A percentile compares a stretch with the other conserved stretches of the same genome.
Conservation (phyloP, 2,329 filamentous ascomycete genomes). For the Aspergillus brunneoviolaceus region DNA sequence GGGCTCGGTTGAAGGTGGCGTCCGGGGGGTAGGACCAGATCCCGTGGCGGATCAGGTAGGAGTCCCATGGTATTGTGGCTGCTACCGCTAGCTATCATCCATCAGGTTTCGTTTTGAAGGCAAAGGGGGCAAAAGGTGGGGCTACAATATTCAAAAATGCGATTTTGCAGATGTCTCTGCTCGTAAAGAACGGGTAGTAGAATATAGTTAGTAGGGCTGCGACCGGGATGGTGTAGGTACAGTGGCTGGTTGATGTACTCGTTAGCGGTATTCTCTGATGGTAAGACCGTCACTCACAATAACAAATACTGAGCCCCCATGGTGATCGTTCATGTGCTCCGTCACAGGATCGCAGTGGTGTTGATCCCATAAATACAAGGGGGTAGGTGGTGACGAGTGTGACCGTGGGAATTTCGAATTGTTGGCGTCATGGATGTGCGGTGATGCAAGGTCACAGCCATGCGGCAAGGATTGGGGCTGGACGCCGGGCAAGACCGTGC, state of each 20-base stretch:
- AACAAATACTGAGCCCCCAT: constrained; percentile 11
- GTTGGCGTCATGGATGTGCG: neutral
- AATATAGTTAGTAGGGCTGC: constrained; percentile 59
- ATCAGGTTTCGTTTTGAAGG: neutral
- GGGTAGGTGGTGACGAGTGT: neutral
- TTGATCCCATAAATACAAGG: neutral
- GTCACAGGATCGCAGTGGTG: no score
- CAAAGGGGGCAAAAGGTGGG: no score
- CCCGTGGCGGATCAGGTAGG: constrained; percentile 65
- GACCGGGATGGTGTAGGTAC: constrained; percentile 66
- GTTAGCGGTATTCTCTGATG: neutral
- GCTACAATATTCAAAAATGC: constrained; percentile 55
- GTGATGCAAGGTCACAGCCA: neutral
- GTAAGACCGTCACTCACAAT: neutral
- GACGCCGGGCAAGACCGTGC: neutral
- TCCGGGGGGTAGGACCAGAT: constrained; percentile 71
- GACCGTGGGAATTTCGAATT: neutral
- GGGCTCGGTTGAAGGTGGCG: constrained; percentile 62
- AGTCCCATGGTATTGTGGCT: constrained; percentile 74
- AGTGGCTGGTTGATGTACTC: constrained; percentile 49
- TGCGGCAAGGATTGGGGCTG: neutral
- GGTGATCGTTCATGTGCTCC: no score
- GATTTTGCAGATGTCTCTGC: constrained; percentile 63
- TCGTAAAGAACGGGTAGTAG: constrained; percentile 61
- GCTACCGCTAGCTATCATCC: constrained; percentile 57